Evolutionary conservation across 2,329 filamentous ascomycete genomes (phyloP).

Genomic region (Penicillium janthinellum): DNA sequence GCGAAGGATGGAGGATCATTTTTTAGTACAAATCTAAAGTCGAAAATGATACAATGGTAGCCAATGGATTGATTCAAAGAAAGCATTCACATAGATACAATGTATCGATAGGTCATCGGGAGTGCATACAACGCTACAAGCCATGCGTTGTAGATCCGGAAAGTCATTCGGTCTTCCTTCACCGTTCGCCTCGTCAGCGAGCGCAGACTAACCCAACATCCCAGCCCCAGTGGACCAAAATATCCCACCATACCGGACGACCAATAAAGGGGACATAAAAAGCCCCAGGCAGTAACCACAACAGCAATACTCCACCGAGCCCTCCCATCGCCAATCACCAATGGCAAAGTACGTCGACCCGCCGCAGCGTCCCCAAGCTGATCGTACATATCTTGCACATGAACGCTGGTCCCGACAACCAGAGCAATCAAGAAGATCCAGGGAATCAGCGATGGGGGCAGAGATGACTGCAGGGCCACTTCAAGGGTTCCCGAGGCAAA

Average conservation of each 20-base stretch:
- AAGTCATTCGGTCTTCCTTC: conserved; percentile 6
- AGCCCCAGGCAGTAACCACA: neutral
- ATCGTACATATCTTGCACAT: conserved; percentile 44
- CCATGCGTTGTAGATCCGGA: conserved; percentile 14
- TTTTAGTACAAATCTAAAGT: neutral
- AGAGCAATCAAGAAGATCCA: conserved; percentile 19
- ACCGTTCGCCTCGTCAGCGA: neutral
- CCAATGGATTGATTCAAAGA: neutral
- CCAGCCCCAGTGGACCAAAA: neutral
- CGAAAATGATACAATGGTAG: neutral
- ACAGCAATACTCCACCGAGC: conserved; percentile 9
- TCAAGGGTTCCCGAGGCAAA: neutral
- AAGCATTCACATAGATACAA: neutral
- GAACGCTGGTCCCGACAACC: conserved; percentile 33
- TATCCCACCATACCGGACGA: neutral
- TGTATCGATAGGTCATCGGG: conserved; percentile 1
- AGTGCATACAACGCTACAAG: conserved; percentile 11
- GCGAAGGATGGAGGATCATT: neutral
- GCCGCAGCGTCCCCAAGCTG: conserved; percentile 31
- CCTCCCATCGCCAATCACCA: conserved; percentile 11
- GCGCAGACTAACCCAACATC: neutral
- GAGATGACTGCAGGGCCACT: conserved; percentile 12
- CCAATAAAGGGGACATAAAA: neutral
- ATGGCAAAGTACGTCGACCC: conserved; percentile 20
- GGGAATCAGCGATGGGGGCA: neutral